Percentiles rank a stretch among this genome's conserved stretches.
Conservation (phyloP, 2,329 filamentous ascomycete genomes). For the Cephalotrichum gorgonifer region DNA sequence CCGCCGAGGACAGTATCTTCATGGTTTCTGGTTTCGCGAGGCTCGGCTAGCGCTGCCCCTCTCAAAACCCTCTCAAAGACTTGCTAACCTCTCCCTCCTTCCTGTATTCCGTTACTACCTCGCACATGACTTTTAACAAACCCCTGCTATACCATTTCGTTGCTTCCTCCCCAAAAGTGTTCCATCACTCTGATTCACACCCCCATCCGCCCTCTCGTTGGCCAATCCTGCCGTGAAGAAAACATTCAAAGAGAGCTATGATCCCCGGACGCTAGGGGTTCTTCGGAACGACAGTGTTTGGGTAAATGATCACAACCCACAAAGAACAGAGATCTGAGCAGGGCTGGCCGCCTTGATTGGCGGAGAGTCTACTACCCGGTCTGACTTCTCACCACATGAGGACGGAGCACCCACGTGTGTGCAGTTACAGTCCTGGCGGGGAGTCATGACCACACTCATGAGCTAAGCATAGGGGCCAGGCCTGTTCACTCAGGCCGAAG, state of each 20-base stretch:
- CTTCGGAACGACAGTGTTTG: constrained; percentile 3
- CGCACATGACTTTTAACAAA: too few relatives aligned
- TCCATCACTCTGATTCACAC: not conserved
- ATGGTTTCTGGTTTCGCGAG: too few relatives aligned
- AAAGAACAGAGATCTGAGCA: constrained; percentile 44
- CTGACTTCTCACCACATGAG: not conserved
- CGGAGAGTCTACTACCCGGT: not conserved
- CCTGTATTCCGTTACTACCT: too few relatives aligned
- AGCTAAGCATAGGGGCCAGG: too few relatives aligned
- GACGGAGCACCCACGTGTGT: not conserved
- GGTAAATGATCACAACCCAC: constrained; percentile 5
- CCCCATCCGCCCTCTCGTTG: not conserved
- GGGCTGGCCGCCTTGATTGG: constrained; percentile 4
- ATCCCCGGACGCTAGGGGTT: constrained; percentile 3
- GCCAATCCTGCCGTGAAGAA: constrained; percentile 8
- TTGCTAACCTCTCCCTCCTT: too few relatives aligned
- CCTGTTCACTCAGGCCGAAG: not conserved
- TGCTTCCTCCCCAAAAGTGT: too few relatives aligned
- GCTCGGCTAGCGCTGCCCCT: too few relatives aligned
- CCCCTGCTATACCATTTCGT: not conserved
- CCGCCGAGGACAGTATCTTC: too few relatives aligned
- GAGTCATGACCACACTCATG: not conserved
- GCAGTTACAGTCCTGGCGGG: not conserved
- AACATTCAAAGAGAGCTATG: constrained; percentile 7
- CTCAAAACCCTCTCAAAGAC: too few relatives aligned